Base-by-base conservation (phyloP, 192 early-diverging fungal species). In the Irineochytrium annulatum region DNA sequence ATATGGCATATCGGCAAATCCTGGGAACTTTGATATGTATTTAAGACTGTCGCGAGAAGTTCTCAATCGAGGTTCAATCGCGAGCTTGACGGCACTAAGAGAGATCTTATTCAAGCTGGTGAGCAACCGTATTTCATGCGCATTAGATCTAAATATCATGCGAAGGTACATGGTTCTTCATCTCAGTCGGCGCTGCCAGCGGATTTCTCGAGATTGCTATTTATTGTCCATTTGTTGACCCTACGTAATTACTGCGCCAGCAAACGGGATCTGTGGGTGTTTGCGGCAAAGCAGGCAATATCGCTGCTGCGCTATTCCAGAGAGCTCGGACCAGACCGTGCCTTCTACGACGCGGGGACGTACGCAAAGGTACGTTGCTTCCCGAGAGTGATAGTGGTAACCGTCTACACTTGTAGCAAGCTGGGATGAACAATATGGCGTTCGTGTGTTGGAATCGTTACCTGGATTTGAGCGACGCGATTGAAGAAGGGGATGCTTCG, bases 361-460 rank as follows among this genome's bases (percentile, higher is more conserved):
- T 57, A 59, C 37, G 73, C 79, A 14, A 84, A 82, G 74, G 79
- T 81, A 68, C 3, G 20, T 3, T 39, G 11, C 19, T 19, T 43
- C 31, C 43, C 61, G 0, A 43, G 11, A 71, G 19, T 14, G 34
- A 8, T 13, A n/a, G 5, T 55, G 0, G 35, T 22, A 37, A 16
- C 33, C 32, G 13, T 17, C 8, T 33, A 6, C 5, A 28, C 34
- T 45, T 34, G 24, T 39, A 84, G 83, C 64, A 63, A 16, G 72
- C 79, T 14, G 79, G 79, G 14, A 78, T 84, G 68, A 73, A 62
- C 17, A 78, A 71, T 35, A 81, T 85, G 77, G 83, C 83, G 24
- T 85, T 85, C 56, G 79, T 85, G 0, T 82, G 79, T 57, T 84
- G 79, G 79, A 85, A 85, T 62, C 69, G 83, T 44, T 85, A 63